Base-by-base conservation (phyloP, 108 stramenopile species). In the Schizochytrium sp. region DNA sequence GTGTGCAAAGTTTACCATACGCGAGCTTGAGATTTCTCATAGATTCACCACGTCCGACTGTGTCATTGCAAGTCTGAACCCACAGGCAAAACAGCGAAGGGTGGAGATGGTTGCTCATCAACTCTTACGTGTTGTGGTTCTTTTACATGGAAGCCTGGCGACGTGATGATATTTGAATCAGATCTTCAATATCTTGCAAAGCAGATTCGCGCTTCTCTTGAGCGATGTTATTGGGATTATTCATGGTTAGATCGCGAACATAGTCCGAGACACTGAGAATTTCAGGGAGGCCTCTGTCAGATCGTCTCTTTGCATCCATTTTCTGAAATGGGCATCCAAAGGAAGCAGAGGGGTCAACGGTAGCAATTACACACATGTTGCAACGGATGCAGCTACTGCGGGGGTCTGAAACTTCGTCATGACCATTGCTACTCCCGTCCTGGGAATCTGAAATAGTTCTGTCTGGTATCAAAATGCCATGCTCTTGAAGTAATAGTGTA, bases 321-420 rank as follows among this genome's bases (percentile, higher is more conserved):
- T 83, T 49, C 47, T 83, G 76, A 2, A 83, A 83, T 55, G 76
- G 76, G 28, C 76, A 83, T 17, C 76, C 76, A 42, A 83, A 83
- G 0, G 47, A 49, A 38, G 76, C 76, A 7, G 2, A 5, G 76
- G 76, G 76, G 28, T 83, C 76, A 56, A 83, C 76, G 15, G 76
- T 83, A 28, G 76, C 76, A 42, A 83, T 83, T 47, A 83, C 76
- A 55, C 76, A 83, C 76, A 83, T 55, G 2, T 83, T 83, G 53
- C 76, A 83, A 28, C 76, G 76, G 2, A 83, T 83, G 47, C 76
- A 83, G 2, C 53, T 83, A 53, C 76, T 83, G 64, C 64, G 64
- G 5, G 64, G 64, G 28, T 69, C 44, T 38, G 3, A 7, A 15
- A 3, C 5, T 3, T 69, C 64, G 64, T 69, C 64, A 7, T 7